Evolutionary conservation across 345 rosid species (phyloP), one percentile per base, ranked within the genome.

Genomic region (Pseudoturritis turrita): DNA sequence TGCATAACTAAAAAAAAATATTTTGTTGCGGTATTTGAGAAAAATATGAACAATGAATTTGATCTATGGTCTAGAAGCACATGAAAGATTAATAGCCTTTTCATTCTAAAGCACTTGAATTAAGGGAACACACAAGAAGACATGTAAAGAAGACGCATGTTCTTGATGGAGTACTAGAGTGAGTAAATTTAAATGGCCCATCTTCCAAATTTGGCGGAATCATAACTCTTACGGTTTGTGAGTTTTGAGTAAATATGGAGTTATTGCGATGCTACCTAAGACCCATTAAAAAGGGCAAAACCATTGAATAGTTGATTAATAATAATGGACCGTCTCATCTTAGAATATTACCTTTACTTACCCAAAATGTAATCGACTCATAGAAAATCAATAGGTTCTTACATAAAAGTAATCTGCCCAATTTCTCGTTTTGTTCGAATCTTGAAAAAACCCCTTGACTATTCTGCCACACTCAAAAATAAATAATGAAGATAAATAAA

Each of bases 211-310:
- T 47, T 62, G 75, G 79, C 44, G 59, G 70, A 68, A 25, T 69
- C 65, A 33, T 68, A 53, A 75, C 68, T 75, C 51, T 25, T 17
- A 50, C 25, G 56, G 78, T 41, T 68, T 75, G 63, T 67, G 73
- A 67, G 68, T 74, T 67, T 74, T 58, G 54, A 74, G 78, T 74
- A 67, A 33, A 50, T 22, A 22, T 40, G 22, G 62, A 68, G 73
- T 68, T 75, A 68, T 75, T 75, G 78, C 73, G 73, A 59, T 75
- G 18, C 33, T 67, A 75, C 79, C 71, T 62, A 75, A 60, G 58
- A 68, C 74, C 49, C 64, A 53, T 36, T 51, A 23, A 62, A 76
- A 29, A 69, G 60, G 60, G 75, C 75, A 55, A 76, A 55, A 54
- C 56, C 65, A 62, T 69, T 65, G 13, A 35, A 58, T 21, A 56